Base-by-base conservation (phyloP, 2,329 filamentous ascomycete genomes). In the Metarhizium robertsii region DNA sequence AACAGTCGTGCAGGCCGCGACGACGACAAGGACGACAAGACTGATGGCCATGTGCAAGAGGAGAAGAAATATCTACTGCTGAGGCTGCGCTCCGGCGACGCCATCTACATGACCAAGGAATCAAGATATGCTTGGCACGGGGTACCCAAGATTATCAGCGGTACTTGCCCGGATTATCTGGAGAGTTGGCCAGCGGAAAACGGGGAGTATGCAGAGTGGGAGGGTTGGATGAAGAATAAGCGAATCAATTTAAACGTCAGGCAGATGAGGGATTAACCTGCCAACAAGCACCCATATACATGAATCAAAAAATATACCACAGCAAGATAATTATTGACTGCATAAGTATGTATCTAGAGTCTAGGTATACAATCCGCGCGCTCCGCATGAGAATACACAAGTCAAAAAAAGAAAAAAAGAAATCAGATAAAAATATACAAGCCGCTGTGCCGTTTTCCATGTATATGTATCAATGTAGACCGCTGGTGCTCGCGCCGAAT, bases 61-160 rank as follows among this genome's bases (percentile, higher is more conserved):
- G 60, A 68, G 5, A 81, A 79, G 61, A 71, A 73, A 29, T 80
- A 79, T 58, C 65, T 87, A 5, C 71, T 85, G 2, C 66, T 95
- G 40, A 78, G 87, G 25, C 75, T 97, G 42, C 79, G 85, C 29
- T 95, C 90, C 1, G 92, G 94, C 0, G 92, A 96, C 73, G 90
- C 85, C 0, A 83, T 97, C 1, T 91, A 95, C 66, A 97, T 99
- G 92, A 85, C 83, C 52, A 81, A 87, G 20, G 77, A 84, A 56
- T 87, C 89, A 4, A 79, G 94, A 47, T 95, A 90, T 71, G 92
- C 92, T 2, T 97, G 92, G 92, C 94, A 97, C 72, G 92, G 89
- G 13, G 91, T 97, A 13, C 92, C 94, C 6, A 94, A 92, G 68
- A 86, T 97, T 13, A 66, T 96, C 40, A 79, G 83, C 50, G 81